Base-by-base conservation (phyloP, 2,329 filamentous ascomycete species). In the Paraphaeosphaeria minitans region DNA sequence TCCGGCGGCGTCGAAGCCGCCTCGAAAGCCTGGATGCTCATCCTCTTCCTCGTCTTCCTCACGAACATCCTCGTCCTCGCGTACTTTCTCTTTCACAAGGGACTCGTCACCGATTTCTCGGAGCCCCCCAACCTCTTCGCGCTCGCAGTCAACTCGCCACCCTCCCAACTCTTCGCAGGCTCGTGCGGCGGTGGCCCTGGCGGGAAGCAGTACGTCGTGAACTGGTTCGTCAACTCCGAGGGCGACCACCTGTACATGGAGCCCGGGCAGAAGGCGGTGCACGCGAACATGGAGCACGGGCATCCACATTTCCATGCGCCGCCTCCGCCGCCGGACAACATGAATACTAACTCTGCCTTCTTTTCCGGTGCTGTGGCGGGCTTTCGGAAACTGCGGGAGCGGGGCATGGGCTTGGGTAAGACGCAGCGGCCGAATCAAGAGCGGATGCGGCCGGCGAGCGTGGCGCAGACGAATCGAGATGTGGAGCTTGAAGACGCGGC, bases 91-190 rank as follows among this genome's bases (percentile, higher is more conserved):
- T 69, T 84, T 48, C 80, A 85, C 54, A 83, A 62, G 71, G 85
- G 85, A 0, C 83, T 91, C 22, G 85, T 94, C 8, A 93, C 89
- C 0, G 91, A 94, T 77, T 93, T 90, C 69, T 90, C 87, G 0
- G 90, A 94, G 67, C 89, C 90, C 0, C 86, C 89, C 55, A 93
- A 93, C 69, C 78, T 93, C 2, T 93, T 93, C 67, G 81, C 87
- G 0, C 76, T 93, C 0, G 88, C 89, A 1, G 80, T 93, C 53
- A 92, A 92, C 69, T 84, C 81, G 27, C 85, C 85, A 0, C 81
- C 83, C 0, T 82, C 78, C 6, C 70, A 79, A 2, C 74, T 79
- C 3, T 65, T 88, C n/a, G 77, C 79, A 0, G 86, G 86, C 0
- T 81, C 79, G 7, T 87, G 85, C 66, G 86, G 84, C 1, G 81